Evolutionary conservation across 176 grass and related monocot species (phyloP).

Genomic region (Triticum monococcum): DNA sequence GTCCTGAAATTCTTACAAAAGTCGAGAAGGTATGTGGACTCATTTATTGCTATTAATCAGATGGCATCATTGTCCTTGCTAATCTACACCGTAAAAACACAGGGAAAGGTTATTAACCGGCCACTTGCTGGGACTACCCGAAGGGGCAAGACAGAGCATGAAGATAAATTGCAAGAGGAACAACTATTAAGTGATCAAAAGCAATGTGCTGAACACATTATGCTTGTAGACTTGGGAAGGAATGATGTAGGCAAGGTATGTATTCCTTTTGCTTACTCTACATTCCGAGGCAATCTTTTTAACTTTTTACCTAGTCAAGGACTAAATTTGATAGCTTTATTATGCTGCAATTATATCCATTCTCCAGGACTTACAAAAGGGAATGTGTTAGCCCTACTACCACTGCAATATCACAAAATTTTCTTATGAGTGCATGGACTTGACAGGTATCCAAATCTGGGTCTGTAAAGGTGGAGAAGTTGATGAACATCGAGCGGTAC

Average conservation of each 20-base stretch:
- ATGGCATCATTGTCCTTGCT: conserved; percentile 21
- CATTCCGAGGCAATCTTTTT: not conserved
- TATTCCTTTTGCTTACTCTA: conserved; percentile 16
- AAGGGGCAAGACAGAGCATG: conserved; percentile 70
- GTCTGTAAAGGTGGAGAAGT: conserved; percentile 84
- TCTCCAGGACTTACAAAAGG: not conserved
- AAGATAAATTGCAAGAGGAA: conserved; percentile 64
- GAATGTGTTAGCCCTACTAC: conserved; percentile 10
- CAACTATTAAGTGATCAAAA: conserved; percentile 77
- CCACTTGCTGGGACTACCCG: conserved; percentile 84
- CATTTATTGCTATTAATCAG: not conserved
- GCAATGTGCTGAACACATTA: conserved; percentile 90
- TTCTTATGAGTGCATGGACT: conserved; percentile 18
- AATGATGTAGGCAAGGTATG: conserved; percentile 91
- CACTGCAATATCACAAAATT: not conserved
- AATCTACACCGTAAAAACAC: not conserved
- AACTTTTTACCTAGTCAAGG: not conserved
- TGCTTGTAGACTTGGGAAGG: conserved; percentile 92
- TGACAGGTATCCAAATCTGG: conserved; percentile 78
- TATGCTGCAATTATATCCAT: conserved; percentile 13
- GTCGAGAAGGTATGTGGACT: conserved; percentile 55
- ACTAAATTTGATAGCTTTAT: not conserved
- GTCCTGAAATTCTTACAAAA: conserved; percentile 90
- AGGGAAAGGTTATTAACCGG: conserved; percentile 78
- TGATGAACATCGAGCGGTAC: conserved; percentile 90